These are phyloP conservation scores for Trichoderma guizhouense DNA, from an alignment of 2,329 filamentous ascomycete genomes.

Conservation along the genomic window DNA sequence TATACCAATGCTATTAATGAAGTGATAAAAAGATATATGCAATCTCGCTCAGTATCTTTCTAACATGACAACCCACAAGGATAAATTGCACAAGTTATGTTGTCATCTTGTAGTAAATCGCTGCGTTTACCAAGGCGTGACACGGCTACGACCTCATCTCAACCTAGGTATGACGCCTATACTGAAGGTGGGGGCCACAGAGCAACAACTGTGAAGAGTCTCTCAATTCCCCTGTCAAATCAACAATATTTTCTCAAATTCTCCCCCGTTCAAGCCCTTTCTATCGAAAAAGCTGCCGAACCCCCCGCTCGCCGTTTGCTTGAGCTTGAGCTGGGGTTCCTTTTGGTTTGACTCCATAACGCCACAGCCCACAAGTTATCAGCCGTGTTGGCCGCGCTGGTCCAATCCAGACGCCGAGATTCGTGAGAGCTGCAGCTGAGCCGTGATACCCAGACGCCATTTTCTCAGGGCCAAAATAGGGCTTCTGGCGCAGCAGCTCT, in stretches of 20 bases:
- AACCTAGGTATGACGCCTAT: background rate
- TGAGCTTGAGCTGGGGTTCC: background rate
- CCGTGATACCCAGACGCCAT: conserved; percentile 2
- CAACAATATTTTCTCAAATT: too few relatives aligned
- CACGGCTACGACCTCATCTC: background rate
- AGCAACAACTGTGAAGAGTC: background rate
- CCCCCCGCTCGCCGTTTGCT: conserved; percentile 11
- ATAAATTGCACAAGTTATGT: background rate
- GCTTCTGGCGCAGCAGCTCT: background rate
- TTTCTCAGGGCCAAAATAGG: background rate
- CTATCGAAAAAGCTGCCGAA: background rate
- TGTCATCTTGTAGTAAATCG: background rate
- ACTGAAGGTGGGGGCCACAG: background rate
- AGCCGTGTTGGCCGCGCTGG: background rate
- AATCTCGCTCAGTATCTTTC: background rate
- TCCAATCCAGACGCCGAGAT: conserved; percentile 6
- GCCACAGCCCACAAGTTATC: conserved; percentile 13
- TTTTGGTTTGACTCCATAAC: background rate
- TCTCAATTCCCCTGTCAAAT: background rate
- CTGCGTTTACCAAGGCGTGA: background rate
- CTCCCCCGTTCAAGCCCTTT: too few relatives aligned
- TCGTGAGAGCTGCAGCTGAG: background rate
- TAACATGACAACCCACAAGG: too few relatives aligned
- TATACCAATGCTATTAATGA: background rate
- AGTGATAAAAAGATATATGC: background rate